Evolutionary conservation across 345 rosid genomes (phyloP), one percentile per base, ranked within the genome.

Genomic region (Raphanus sativus): DNA sequence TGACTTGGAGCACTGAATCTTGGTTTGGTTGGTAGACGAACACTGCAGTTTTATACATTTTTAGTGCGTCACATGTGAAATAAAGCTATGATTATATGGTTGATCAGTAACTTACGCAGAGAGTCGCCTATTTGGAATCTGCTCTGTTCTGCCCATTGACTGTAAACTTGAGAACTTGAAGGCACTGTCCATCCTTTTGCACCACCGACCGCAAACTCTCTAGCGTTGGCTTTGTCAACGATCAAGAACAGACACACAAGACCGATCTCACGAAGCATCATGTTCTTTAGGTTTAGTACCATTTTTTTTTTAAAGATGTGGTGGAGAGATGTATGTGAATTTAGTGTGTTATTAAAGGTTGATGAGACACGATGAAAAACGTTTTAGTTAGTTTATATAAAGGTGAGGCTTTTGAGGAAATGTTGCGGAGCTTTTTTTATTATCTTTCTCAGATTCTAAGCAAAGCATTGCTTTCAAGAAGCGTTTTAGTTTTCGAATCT

Each of bases 51-150:
- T 10, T 21, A 21, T 38, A 68, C 26, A 25, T 7, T 2, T 17
- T 32, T 32, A 8, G 29, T 16, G 40, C 54, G 24, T 52, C 63
- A 74, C 12, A 11, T 67, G 21, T 15, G 38, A 78, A 40, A 62
- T 2, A 40, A 30, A 48, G 36, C 38, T 48, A 71, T 17, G 59
- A 21, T 21, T 60, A 12, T 65, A 13, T 3, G 2, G 69, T 33
- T 34, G 42, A 15, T 13, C 3, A 62, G 65, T 62, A 76, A 83
- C 88, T 72, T 87, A 92, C 99, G 70, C 0, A 95, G 66, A 13
- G 96, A 82, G 85, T 96, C 99, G 6, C 96, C 94, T 21, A 82
- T 80, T 73, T 85, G 96, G 83, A 96, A 92, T 59, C 99, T 83
- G 79, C 65, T 88, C 2, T 17, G 79, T 50, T 90, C 88, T 10